Base-by-base conservation (phyloP, 2,329 filamentous ascomycete species). In the Hypocreales sp. region DNA sequence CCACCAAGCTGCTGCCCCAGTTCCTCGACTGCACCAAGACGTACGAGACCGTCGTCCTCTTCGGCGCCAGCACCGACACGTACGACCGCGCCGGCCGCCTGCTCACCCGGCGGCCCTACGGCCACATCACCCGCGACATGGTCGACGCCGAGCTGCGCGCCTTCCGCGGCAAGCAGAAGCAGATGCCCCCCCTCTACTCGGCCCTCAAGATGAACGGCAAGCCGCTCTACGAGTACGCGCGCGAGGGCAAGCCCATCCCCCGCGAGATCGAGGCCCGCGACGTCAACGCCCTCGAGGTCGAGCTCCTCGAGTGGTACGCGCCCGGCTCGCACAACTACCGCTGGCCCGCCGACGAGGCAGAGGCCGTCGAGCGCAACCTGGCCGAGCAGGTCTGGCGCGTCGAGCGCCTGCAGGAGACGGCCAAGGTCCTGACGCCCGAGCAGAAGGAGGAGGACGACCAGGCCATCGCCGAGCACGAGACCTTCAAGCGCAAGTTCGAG, bases 191-290 rank as follows among this genome's bases (percentile, higher is more conserved):
- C 5, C 70, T 98, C 13, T 98, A 86, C 53, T 93, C 83, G 17
- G 90, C 90, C 8, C 62, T 95, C 35, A 86, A 87, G 51, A 82
- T 94, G 51, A 72, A 94, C 39, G 90, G 90, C 3, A 94, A 94
- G 60, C 79, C 82, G 19, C 64, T 94, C 26, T 98, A 98, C 49
- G 86, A 98, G 55, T 95, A 95, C 52, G 90, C 90, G 13, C 68
- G 90, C 26, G 82, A 86, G 48, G 90, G 90, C 11, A 83, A 79
- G 45, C 72, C 81, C 20, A 76, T 93, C 11, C 90, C 90, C 0
- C 64, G 78, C 30, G 79, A 92, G 48, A 90, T 98, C 32, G 65
- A 84, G 47, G 72, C 79, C 29, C 62, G 87, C 31, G 69, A 79
- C 2, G 81, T 95, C 21, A 73, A 82, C 28, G 81, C 92, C 1